Base-by-base conservation (phyloP, 495 filamentous ascomycete genomes). In the Aspergillus saccharolyticus region DNA sequence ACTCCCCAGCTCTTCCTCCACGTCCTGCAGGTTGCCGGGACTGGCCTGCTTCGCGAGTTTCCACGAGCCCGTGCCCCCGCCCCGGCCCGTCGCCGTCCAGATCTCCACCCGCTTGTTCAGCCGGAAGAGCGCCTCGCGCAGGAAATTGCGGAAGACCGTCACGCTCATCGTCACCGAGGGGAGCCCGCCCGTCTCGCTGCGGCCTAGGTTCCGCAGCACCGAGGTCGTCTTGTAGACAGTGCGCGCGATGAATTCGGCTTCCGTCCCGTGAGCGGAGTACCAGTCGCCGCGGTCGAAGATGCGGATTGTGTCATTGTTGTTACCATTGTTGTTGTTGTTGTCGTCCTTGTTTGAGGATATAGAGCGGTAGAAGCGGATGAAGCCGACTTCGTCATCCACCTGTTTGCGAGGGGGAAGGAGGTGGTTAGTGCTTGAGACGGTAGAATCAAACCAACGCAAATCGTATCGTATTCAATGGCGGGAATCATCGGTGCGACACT, bases 171-270 rank as follows among this genome's bases (percentile, higher is more conserved):
- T 96, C 42, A 97, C 94, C 10, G 95, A 97, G 4, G 91, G 82
- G 4, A 98, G 79, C 45, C 90, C 90, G 52, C 87, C 87, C 48
- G 86, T 85, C 62, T 91, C 88, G 64, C 83, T 89, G 63, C 85
- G 82, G 52, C 94, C 94, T 3, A 98, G 82, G 67, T 94, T 89
- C 45, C 91, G 85, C 15, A 98, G 80, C 12, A 98, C 92, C 2
- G 95, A 96, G 14, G 92, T 97, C 7, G 95, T 97, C 75, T 96
- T 96, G 79, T 97, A 97, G 51, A 97, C 87, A 3, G 90, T 96
- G 49, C 89, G 81, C 12, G 94, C 94, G 71, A 98, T 95, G 75
- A 96, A 96, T 58, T 86, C 83, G 33, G 94, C 94, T 84, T 97
- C 88, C 54, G 88, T 80, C 22, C 91, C 94, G 66, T 98, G 95